Evolutionary conservation across 352 stramenopile genomes (phyloP).

Genomic region (Pythium biforme): DNA sequence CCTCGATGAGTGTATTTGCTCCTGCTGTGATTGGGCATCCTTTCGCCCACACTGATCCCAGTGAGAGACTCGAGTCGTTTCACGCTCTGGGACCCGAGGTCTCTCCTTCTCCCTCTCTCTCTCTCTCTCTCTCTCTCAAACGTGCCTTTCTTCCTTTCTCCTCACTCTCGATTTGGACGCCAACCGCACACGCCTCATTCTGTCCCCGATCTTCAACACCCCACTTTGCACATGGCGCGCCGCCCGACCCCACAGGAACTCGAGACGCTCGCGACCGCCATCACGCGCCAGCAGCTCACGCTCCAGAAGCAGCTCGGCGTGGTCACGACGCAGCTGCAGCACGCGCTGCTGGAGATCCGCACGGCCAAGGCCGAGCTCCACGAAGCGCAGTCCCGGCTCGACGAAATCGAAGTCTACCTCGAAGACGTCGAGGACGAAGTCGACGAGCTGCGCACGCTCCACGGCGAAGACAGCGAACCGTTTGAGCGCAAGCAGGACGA

Average conservation of each 20-base stretch:
- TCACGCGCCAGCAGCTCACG: slow-evolving; percentile 45
- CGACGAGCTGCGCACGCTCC: slow-evolving; percentile 28
- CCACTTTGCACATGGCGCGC: slow-evolving; percentile 5
- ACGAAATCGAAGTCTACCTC: slow-evolving; percentile 68
- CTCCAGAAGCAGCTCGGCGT: slow-evolving; percentile 41
- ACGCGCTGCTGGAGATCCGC: slow-evolving; percentile 38
- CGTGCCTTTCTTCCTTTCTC: neutral
- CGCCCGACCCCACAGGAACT: slow-evolving; percentile 30
- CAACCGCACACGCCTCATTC: neutral
- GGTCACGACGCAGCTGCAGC: slow-evolving; percentile 35
- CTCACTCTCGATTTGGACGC: slow-evolving; percentile 20
- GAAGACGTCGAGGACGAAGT: slow-evolving; percentile 50
- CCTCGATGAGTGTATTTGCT: neutral
- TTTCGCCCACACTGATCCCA: too few relatives aligned
- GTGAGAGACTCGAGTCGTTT: neutral
- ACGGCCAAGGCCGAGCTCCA: slow-evolving; percentile 53
- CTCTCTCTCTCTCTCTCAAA: too few relatives aligned
- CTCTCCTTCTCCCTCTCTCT: neutral
- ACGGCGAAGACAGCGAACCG: slow-evolving; percentile 1
- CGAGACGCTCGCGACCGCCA: slow-evolving; percentile 45
- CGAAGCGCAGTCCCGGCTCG: slow-evolving; percentile 47
- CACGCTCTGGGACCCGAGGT: neutral
- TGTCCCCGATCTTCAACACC: neutral
- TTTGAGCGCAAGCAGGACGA: slow-evolving; percentile 38
- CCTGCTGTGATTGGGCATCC: neutral